phyloP scores from a whole-genome alignment of 106 monocot species.

The Xerophyta viscosa region DNA sequence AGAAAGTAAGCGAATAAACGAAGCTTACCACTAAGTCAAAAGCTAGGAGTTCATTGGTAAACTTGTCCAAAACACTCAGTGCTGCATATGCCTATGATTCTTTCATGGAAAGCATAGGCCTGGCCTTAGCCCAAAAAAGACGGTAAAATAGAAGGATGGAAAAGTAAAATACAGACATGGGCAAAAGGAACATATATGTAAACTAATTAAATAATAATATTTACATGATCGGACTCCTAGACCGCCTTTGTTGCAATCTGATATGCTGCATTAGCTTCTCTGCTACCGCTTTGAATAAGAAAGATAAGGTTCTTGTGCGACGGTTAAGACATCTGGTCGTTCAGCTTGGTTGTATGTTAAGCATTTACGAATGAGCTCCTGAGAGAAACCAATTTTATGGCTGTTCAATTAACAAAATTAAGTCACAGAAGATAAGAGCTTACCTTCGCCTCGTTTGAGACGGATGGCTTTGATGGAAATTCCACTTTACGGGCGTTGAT shows the following conservation, averaged over 20 bases:
- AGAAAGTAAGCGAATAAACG: too few species aligned
- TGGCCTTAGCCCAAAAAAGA: too few species aligned
- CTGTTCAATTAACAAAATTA: neutral
- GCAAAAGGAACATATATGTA: too few species aligned
- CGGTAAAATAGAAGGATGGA: too few species aligned
- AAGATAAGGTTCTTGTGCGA: slow-evolving; percentile 86
- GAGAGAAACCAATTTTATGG: too few species aligned
- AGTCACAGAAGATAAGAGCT: neutral
- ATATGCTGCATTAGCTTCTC: neutral
- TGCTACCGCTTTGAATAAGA: slow-evolving; percentile 69
- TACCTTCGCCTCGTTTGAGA: slow-evolving; percentile 95
- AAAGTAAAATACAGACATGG: too few species aligned
- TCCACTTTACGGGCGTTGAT: slow-evolving; percentile 95
- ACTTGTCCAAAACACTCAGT: too few species aligned
- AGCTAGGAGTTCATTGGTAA: too few species aligned
- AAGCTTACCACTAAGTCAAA: too few species aligned
- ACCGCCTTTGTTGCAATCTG: neutral
- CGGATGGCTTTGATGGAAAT: slow-evolving; percentile 78
- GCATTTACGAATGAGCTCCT: slow-evolving; percentile 91
- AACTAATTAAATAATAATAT: neutral
- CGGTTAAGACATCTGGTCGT: slow-evolving; percentile 85
- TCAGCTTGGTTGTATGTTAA: slow-evolving; percentile 90
- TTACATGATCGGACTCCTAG: neutral
- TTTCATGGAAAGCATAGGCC: too few species aligned
- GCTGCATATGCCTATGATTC: too few species aligned